Conservation (phyloP, 2,329 filamentous ascomycete species). For the Penicillium griseofulvum region DNA sequence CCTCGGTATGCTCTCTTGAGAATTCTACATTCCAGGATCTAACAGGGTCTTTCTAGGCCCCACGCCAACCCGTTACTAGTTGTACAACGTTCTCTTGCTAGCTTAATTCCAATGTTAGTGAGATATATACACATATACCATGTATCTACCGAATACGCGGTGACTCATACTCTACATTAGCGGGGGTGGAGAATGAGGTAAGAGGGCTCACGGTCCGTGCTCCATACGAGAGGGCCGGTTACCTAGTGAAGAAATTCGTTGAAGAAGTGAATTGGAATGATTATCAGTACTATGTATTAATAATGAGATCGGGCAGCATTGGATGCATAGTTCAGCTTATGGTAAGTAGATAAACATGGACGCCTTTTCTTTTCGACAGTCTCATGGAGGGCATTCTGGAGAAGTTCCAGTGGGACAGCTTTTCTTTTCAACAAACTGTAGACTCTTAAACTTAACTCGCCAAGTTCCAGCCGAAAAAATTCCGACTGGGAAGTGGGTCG, state of each 20-base stretch:
- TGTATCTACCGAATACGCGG: conserved; percentile 67
- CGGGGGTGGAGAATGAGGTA: conserved; percentile 61
- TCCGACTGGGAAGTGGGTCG: not conserved
- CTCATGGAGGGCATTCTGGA: too few species aligned
- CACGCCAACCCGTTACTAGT: too few species aligned
- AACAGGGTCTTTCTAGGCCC: too few species aligned
- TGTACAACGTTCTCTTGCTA: too few species aligned
- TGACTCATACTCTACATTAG: conserved; percentile 58
- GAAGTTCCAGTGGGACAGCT: too few species aligned
- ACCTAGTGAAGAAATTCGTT: conserved; percentile 47
- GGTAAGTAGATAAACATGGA: not conserved
- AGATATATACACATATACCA: not conserved
- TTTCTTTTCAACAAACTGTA: not conserved
- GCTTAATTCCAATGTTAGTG: too few species aligned
- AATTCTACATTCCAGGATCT: too few species aligned
- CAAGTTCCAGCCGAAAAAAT: not conserved
- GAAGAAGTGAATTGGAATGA: conserved; percentile 36
- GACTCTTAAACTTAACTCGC: not conserved
- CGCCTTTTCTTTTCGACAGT: not conserved
- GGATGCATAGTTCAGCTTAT: not conserved
- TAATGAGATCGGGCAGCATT: too few species aligned
- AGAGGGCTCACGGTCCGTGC: conserved; percentile 58
- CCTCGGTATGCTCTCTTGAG: too few species aligned
- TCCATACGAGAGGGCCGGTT: conserved; percentile 56
- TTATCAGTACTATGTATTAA: not conserved